Percentiles rank a stretch among this genome's conserved stretches.
Evolutionary conservation across 148 eudicot species (phyloP).

Genomic region (Camellia lanceoleosa): DNA sequence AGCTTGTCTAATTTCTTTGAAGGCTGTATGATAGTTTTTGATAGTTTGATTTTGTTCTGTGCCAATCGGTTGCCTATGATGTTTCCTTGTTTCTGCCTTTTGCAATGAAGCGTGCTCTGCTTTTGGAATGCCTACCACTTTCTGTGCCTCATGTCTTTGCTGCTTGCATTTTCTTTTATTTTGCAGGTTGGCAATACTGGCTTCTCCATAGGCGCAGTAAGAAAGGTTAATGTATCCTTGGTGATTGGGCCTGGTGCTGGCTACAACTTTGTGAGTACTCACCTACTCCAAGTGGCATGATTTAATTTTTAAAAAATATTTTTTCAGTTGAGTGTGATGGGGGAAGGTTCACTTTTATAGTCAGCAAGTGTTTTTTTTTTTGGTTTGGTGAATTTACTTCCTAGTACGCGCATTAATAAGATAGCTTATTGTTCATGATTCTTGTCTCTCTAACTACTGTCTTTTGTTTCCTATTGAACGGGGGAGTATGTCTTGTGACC

Average conservation of each 20-base stretch:
- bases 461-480: not conserved
- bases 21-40: too few relatives aligned
- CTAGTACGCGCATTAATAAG: not conserved
- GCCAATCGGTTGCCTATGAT: too few relatives aligned
- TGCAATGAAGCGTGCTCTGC: too few relatives aligned
- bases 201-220: constrained; percentile 79
- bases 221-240: constrained; percentile 50
- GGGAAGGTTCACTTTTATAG: not conserved
- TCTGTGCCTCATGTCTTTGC: not conserved
- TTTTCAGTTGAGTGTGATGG: not conserved
- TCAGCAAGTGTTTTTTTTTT: too few relatives aligned
- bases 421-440: not conserved
- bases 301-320: not conserved
- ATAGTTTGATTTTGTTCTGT: too few relatives aligned
- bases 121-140: not conserved
- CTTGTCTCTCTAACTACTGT: not conserved
- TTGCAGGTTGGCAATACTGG: constrained; percentile 62
- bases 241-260: constrained; percentile 93
- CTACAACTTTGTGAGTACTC: constrained; percentile 71
- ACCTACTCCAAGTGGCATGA: not conserved
- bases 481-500: not conserved
- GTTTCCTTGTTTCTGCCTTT: not conserved
- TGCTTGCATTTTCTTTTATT: not conserved
- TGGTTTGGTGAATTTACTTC: too few relatives aligned
- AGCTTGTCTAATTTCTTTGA: too few relatives aligned